Percentiles rank a stretch among this genome's conserved stretches.
phyloP scores from a whole-genome alignment of 2,329 filamentous ascomycete species.

The Cladosporium halotolerans region DNA sequence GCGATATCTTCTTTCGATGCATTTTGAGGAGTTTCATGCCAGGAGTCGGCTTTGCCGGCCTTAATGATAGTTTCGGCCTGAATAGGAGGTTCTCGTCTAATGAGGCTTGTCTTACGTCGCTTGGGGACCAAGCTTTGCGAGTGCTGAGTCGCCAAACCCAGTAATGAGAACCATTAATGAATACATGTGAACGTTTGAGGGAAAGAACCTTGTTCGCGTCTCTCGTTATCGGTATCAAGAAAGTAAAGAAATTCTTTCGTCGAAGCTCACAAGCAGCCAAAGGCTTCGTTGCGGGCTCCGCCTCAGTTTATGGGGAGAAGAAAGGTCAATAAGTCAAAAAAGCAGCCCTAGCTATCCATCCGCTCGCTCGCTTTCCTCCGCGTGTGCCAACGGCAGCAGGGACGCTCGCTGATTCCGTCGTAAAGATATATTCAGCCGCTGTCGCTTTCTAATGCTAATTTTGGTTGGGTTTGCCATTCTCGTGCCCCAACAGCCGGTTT shows the following conservation, averaged over 20 bases:
- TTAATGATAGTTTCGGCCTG: no score
- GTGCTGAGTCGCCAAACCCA: no score
- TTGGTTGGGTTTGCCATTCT: conserved; percentile 10
- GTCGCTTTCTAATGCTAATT: conserved; percentile 12
- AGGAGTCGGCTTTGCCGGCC: no score
- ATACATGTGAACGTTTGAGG: neutral
- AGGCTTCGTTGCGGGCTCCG: neutral
- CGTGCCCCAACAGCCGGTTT: conserved; percentile 1
- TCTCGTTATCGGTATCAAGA: conserved; percentile 7
- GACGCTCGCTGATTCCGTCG: conserved; percentile 9
- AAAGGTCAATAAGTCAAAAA: conserved; percentile 5
- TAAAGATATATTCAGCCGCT: conserved; percentile 11
- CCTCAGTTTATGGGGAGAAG: conserved; percentile 6
- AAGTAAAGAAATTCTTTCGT: conserved; percentile 8
- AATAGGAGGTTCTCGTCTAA: no score
- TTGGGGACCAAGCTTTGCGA: no score
- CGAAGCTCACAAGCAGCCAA: neutral
- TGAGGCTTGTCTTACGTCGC: no score
- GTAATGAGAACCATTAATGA: neutral
- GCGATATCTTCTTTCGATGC: conserved; percentile 21
- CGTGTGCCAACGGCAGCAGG: conserved; percentile 7
- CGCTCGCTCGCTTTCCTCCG: conserved; percentile 7
- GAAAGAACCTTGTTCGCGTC: conserved; percentile 1
- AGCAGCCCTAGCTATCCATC: conserved; percentile 11
- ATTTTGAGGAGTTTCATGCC: conserved; percentile 7